Percentiles rank a stretch among this genome's conserved stretches.
phyloP scores from a whole-genome alignment of 1,139 yeast species.

The Pichia terricola region DNA sequence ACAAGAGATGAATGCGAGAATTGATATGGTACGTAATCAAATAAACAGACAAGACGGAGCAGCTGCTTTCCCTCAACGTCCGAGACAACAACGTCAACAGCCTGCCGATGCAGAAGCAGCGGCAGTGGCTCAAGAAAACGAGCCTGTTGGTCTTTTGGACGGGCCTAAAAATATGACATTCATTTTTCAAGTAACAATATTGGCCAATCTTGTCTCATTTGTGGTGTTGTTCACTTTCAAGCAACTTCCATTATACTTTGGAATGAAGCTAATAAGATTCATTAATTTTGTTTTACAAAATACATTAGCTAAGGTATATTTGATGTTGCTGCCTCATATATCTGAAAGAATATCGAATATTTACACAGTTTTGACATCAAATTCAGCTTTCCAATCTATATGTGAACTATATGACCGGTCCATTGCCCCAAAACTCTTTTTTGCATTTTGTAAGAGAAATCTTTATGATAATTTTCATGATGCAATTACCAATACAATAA shows the following conservation, averaged over 20 bases:
- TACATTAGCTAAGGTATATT: background rate
- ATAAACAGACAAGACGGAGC: too few species aligned
- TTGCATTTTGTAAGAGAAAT: constrained; percentile 4
- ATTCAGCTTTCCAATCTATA: background rate
- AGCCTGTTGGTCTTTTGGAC: background rate
- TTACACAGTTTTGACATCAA: too few species aligned
- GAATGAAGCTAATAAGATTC: background rate
- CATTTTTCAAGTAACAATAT: constrained; percentile 17
- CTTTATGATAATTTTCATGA: constrained; percentile 18
- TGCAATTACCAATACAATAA: constrained; percentile 12
- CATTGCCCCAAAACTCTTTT: constrained; percentile 3
- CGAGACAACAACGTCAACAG: too few species aligned
- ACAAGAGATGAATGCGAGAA: too few species aligned
- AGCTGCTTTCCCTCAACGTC: too few species aligned
- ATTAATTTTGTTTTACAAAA: background rate
- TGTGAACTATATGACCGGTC: background rate
- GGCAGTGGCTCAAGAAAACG: too few species aligned
- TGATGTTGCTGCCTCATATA: background rate
- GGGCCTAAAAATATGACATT: constrained; percentile 12
- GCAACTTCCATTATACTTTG: constrained; percentile 37
- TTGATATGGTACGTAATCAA: too few species aligned
- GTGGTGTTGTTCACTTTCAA: constrained; percentile 39
- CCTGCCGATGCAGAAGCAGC: too few species aligned
- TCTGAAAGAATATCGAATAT: too few species aligned
- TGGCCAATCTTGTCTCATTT: constrained; percentile 36